These are phyloP conservation scores for Solanum verrucosum DNA, from an alignment of 257 asterid genomes.

Conservation along the genomic window DNA sequence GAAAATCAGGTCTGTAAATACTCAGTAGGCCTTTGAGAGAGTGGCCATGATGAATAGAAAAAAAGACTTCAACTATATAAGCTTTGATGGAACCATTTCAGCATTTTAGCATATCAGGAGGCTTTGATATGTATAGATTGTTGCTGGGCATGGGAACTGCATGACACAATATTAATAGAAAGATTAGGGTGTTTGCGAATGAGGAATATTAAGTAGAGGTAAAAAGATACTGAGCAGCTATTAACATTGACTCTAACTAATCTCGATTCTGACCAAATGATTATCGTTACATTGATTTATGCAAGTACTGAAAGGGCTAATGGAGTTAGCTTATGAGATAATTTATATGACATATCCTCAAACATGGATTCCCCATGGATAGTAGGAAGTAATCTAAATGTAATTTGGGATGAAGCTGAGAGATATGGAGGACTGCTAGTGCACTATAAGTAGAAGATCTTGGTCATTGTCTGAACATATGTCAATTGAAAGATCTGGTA, in stretches of 20 bases:
- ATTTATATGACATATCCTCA: neutral
- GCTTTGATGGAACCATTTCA: neutral
- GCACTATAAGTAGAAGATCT: neutral
- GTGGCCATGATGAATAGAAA: neutral
- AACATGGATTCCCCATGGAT: neutral
- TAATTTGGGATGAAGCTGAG: neutral
- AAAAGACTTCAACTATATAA: neutral
- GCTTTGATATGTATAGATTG: neutral
- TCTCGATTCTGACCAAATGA: neutral
- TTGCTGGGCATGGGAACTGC: neutral
- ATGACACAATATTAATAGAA: neutral
- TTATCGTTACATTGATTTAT: neutral
- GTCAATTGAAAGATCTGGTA: neutral
- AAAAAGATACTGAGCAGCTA: neutral
- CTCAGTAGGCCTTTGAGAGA: neutral
- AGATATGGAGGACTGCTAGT: neutral
- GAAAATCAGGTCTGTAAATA: neutral
- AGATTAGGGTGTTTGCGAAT: neutral
- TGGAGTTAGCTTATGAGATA: neutral
- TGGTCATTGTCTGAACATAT: neutral
- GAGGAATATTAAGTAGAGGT: neutral
- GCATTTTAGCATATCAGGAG: neutral
- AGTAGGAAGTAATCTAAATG: neutral
- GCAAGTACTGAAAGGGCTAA: neutral
- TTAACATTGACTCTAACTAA: neutral